Evolutionary conservation across 768 basidiomycete genomes (phyloP).

Genomic region (Russula olivacea): DNA sequence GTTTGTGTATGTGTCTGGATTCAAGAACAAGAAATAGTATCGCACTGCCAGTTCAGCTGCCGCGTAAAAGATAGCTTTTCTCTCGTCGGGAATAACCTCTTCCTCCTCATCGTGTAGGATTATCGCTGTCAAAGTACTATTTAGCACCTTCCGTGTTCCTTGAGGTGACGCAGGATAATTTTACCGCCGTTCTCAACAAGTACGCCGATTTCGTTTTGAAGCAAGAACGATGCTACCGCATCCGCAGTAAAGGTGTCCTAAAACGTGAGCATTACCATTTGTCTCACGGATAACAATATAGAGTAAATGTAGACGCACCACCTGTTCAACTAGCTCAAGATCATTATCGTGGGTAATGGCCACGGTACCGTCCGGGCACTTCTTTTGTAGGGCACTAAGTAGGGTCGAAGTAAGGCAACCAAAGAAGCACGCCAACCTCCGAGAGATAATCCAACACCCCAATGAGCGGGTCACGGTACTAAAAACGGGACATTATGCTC

Average conservation of each 20-base stretch:
- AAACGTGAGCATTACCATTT: background rate
- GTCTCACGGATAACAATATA: background rate
- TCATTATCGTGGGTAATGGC: constrained; percentile 20
- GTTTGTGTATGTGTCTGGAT: background rate
- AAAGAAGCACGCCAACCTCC: constrained; percentile 3
- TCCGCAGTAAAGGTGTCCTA: constrained; percentile 18
- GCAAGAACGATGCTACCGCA: constrained; percentile 8
- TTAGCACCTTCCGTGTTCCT: background rate
- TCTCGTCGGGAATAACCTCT: background rate
- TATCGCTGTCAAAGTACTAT: background rate
- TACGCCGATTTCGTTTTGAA: constrained; percentile 10
- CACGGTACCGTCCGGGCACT: constrained; percentile 5
- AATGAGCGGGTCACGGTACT: constrained; percentile 14
- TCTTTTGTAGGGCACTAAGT: background rate
- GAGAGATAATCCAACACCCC: constrained; percentile 17
- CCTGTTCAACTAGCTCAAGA: constrained; percentile 9
- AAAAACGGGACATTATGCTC: background rate
- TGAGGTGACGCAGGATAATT: background rate
- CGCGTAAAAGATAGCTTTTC: constrained; percentile 16
- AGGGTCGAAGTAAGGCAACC: background rate
- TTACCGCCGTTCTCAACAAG: constrained; percentile 16
- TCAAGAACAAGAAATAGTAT: background rate
- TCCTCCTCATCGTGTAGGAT: constrained; percentile 12
- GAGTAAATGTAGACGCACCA: constrained; percentile 2
- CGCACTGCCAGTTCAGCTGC: constrained; percentile 10